phyloP scores from a whole-genome alignment of 2,329 filamentous ascomycete genomes.

The Colletotrichum sansevieriae region DNA sequence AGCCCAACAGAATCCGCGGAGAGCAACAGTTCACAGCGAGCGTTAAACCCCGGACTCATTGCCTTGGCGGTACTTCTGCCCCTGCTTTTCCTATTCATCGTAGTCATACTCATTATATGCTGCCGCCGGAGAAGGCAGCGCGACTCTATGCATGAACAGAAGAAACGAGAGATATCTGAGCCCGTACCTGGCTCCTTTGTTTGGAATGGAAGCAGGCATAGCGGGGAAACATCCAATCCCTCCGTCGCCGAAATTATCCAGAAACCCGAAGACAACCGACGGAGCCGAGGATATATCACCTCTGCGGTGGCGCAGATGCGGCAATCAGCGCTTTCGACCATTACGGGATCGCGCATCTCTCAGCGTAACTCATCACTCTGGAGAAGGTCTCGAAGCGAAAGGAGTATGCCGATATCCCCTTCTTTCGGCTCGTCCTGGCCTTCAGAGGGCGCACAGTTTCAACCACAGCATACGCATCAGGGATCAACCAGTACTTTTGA shows the following conservation, averaged over 20 bases:
- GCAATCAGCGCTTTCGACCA: constrained; percentile 39
- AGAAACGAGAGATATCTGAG: constrained; percentile 48
- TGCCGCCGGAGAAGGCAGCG: constrained; percentile 46
- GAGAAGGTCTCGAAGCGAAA: constrained; percentile 33
- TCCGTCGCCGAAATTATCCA: constrained; percentile 42
- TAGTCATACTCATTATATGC: constrained; percentile 45
- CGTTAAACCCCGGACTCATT: constrained; percentile 38
- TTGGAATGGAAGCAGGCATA: constrained; percentile 43
- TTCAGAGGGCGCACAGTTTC: constrained; percentile 23
- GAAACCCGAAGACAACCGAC: constrained; percentile 41
- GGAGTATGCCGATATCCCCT: constrained; percentile 22
- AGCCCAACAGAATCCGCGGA: constrained; percentile 44
- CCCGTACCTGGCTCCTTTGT: constrained; percentile 49
- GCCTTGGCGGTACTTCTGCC: constrained; percentile 38
- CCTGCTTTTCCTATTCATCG: constrained; percentile 26
- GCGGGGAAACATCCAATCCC: constrained; percentile 29
- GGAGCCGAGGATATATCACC: constrained; percentile 37
- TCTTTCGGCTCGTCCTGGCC: constrained; percentile 36
- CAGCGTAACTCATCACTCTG: constrained; percentile 34
- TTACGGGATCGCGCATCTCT: constrained; percentile 36
- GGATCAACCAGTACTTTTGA: constrained; percentile 42
- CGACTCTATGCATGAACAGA: constrained; percentile 36
- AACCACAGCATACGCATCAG: constrained; percentile 30
- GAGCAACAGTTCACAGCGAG: constrained; percentile 34
- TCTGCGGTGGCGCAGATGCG: constrained; percentile 36